Evolutionary conservation across 179 eudicot species (phyloP).

Genomic region (Heliamphora pulchella): DNA sequence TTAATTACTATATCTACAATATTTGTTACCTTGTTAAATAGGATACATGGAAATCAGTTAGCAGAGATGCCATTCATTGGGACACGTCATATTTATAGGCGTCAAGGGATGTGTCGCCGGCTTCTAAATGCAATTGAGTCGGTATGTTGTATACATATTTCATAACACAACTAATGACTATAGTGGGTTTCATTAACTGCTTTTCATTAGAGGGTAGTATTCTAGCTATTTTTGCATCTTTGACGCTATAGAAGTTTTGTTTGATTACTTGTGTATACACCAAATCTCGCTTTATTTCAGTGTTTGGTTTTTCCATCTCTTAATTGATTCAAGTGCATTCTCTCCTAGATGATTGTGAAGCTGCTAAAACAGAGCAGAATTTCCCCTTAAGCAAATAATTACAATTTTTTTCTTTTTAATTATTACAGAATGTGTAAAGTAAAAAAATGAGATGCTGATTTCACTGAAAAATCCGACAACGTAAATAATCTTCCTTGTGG

Average conservation of each 20-base stretch:
- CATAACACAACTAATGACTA: background rate
- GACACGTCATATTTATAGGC: constrained; percentile 75
- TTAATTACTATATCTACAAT: background rate
- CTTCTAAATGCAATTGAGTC: constrained; percentile 61
- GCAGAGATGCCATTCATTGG: constrained; percentile 99
- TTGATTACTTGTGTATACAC: background rate
- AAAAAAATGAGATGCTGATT: too few species aligned
- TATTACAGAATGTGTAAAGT: too few species aligned
- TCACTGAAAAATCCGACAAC: too few species aligned
- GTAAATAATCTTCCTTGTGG: too few species aligned
- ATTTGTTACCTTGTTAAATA: constrained; percentile 18
- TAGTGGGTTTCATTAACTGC: background rate
- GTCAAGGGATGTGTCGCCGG: constrained; percentile 91
- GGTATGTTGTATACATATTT: constrained; percentile 34
- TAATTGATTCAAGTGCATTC: background rate
- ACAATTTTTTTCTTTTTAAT: too few species aligned
- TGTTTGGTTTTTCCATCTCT: background rate
- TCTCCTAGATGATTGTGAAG: background rate
- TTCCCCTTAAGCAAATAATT: background rate
- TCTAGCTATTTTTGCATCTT: background rate
- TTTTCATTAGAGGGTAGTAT: background rate
- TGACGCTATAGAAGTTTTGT: background rate
- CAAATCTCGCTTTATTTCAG: background rate
- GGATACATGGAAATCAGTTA: constrained; percentile 73
- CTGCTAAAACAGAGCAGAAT: background rate